Percentiles rank a stretch among this genome's conserved stretches.
Conservation (phyloP, 768 basidiomycete genomes). For the Cubamyces lactineus region DNA sequence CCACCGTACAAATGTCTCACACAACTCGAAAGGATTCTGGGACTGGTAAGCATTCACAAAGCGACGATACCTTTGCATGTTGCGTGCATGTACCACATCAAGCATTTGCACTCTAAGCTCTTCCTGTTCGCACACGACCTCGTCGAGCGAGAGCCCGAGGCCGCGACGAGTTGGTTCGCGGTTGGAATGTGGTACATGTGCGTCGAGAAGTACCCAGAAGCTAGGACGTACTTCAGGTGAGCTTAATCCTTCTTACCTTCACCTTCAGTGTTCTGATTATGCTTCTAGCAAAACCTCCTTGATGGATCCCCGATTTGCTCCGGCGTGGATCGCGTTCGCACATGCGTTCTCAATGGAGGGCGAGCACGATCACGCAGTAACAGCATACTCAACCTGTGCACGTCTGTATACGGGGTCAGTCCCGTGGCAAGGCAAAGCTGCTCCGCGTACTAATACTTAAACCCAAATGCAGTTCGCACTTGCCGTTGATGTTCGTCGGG, state of each 20-base stretch:
- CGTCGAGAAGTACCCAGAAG: conserved; percentile 85
- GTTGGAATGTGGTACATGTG: conserved; percentile 97
- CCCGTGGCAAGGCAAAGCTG: neutral
- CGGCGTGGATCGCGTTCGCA: conserved; percentile 97
- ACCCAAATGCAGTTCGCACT: conserved; percentile 69
- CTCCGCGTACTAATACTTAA: neutral
- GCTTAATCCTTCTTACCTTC: conserved; percentile 14
- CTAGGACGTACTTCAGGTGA: conserved; percentile 93
- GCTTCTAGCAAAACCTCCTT: conserved; percentile 84
- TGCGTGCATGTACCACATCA: conserved; percentile 97
- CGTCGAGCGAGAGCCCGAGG: conserved; percentile 92
- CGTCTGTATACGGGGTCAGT: conserved; percentile 91
- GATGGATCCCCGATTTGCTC: conserved; percentile 95
- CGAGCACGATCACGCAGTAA: conserved; percentile 98
- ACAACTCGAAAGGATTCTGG: conserved; percentile 68
- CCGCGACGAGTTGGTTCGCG: conserved; percentile 96
- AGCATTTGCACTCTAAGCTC: conserved; percentile 87
- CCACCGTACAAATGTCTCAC: conserved; percentile 8
- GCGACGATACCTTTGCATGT: conserved; percentile 93
- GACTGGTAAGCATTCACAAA: conserved; percentile 82
- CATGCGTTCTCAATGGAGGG: conserved; percentile 97
- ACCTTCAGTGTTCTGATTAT: neutral
- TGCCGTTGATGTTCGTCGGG: conserved; percentile 93
- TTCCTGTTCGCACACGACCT: conserved; percentile 97
- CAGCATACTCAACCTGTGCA: conserved; percentile 96